Evolutionary conservation across 1,139 yeast species (phyloP), one percentile per base, ranked within the genome.

Genomic region (Geotrichum histeridarum): DNA sequence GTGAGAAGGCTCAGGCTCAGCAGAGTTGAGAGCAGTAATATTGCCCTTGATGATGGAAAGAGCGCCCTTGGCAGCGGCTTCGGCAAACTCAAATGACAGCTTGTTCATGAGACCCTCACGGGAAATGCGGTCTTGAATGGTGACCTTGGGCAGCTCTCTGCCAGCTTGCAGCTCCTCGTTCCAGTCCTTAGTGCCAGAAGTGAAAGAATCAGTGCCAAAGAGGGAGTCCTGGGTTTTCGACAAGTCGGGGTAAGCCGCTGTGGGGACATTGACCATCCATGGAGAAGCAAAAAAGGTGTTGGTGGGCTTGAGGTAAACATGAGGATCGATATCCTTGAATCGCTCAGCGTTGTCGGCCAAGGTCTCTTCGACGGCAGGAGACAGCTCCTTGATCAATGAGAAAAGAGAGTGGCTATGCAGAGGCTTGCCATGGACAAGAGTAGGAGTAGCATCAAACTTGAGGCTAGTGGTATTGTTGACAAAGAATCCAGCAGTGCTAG

Each of bases 131-230:
- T 86, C 91, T 56, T 81, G 81, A 55, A 88, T 70, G 32, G 78
- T 70, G 2, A 73, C 57, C 46, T 57, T 75, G 31, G 88, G 82
- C 59, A 89, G 75, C 62, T 89, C 97, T 59, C 83, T 80, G 50
- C 89, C 77, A 6, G 88, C 77, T 73, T 93, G 98, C 64, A 84
- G 82, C 63, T 93, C 97, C 61, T 86, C 96, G 67, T 90, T 90
- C 90, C 95, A 91, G 63, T 90, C 96, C 36, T 74, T 37, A 37
- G 17, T 17, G 6, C 39, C 39, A n/a, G 39, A 77, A 54, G 88
- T 85, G 65, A 79, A 80, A 53, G 77, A 80, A 9, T 65, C 73
- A 51, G 61, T 69, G 45, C 70, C 27, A 83, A 84, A 61, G 70
- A 55, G 72, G 71, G 54, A 56, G 61, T 56, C 78, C 81, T 86